Evolutionary conservation across 306 rosid species (phyloP).

Genomic region (Sechiopsis laciniata): DNA sequence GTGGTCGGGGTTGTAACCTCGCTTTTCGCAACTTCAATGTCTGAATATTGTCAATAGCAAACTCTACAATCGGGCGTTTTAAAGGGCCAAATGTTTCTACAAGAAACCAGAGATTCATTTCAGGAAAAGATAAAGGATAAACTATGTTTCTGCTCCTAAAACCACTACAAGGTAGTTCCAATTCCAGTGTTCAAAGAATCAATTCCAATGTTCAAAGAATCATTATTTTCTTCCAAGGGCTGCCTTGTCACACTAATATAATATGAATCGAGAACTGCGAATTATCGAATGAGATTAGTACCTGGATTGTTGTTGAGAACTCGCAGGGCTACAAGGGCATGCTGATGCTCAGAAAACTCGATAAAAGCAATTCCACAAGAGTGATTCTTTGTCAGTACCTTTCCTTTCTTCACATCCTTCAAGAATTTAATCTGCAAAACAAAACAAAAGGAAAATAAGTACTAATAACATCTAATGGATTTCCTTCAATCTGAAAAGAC

Average conservation of each 20-base stretch:
- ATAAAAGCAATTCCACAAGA: slow-evolving; percentile 92
- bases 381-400: slow-evolving; percentile 42
- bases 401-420: slow-evolving; percentile 75
- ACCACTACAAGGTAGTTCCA: background rate
- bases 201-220: background rate
- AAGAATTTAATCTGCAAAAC: slow-evolving; percentile 65
- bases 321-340: slow-evolving; percentile 90
- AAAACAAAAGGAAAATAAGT: background rate
- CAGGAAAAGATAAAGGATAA: background rate
- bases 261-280: background rate
- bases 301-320: slow-evolving; percentile 97
- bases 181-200: background rate
- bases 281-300: slow-evolving; percentile 27
- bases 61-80: slow-evolving; percentile 92
- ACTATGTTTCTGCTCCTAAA: background rate
- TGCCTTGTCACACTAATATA: background rate
- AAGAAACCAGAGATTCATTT: slow-evolving; percentile 20
- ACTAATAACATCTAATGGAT: background rate
- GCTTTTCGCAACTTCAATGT: slow-evolving; percentile 54
- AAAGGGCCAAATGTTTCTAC: slow-evolving; percentile 81
- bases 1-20: slow-evolving; percentile 29
- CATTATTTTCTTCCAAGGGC: background rate
- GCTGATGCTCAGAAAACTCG: slow-evolving; percentile 93
- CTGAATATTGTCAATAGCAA: slow-evolving; percentile 83
- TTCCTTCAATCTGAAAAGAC: slow-evolving; percentile 3